Base-by-base conservation (phyloP, 1,139 yeast genomes). In the Pneumocystis sp. region DNA sequence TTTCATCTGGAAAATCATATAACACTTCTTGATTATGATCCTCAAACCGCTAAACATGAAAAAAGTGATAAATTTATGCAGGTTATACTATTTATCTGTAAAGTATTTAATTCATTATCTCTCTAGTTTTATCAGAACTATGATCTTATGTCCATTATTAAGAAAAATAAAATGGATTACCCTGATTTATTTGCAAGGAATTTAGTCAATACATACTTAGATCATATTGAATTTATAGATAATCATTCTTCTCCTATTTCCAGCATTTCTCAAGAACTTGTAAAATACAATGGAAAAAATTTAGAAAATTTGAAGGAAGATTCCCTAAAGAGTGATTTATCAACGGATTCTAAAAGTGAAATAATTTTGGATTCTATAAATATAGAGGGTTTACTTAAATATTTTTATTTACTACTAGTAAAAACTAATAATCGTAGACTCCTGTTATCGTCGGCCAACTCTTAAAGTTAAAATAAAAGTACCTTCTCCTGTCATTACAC, bases 401-500 rank as follows among this genome's bases (percentile, higher is more conserved):
- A 5, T 21, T 44, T 15, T 61, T 17, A n/a, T n/a, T n/a, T n/a
- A n/a, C 19, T 12, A 5, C 31, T 61, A 5, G 67, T 45, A 67
- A 70, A 72, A 45, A 66, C 69, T 8, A 72, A 70, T 19, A 59
- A 29, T 39, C 67, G 63, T 29, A 62, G 63, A 29, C 63, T 61
- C 19, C 65, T 61, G 15, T 68, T 70, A 39, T 65, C 63, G 25
- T 10, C 62, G 62, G 3, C 80, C 79, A 45, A 69, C 73, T 70
- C 68, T 85, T 19, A 78, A 77, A 10, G 71, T 87, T 29, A 80
- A 77, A 57, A 79, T 79, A 63, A 72, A 81, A 1, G 77, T 83
- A 5, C 87, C 89, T 0, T 79, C 80, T 12, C 86, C 86, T 37
- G 75, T 82, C 8, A 80, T 89, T 4, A 86, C 95, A 0, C 91